Conservation (phyloP, 352 stramenopile species). For the Phytophthora meadii region DNA sequence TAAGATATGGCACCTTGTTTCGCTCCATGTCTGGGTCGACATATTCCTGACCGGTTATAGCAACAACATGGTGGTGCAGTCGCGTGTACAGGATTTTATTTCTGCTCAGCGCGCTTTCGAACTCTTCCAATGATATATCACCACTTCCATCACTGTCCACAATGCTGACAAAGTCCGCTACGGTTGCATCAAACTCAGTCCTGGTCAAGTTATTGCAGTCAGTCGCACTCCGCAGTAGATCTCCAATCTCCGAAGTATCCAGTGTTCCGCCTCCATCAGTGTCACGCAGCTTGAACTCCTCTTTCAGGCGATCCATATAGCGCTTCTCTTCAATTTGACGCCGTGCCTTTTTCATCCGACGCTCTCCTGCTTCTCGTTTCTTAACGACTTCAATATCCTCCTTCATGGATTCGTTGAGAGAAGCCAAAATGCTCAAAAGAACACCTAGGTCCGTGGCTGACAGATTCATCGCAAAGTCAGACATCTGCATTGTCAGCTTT, state of each 20-base stretch:
- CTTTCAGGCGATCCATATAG: constrained; percentile 75
- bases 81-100: constrained; percentile 77
- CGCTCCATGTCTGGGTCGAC: constrained; percentile 67
- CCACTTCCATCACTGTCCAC: constrained; percentile 84
- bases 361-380: constrained; percentile 51
- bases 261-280: constrained; percentile 75
- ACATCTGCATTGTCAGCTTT: constrained; percentile 82
- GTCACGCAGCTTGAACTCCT: constrained; percentile 78
- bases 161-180: constrained; percentile 78
- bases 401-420: constrained; percentile 75
- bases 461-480: constrained; percentile 86
- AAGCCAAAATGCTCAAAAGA: constrained; percentile 74
- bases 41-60: constrained; percentile 83
- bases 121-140: constrained; percentile 88
- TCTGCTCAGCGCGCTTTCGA: constrained; percentile 70
- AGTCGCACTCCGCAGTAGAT: constrained; percentile 64
- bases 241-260: constrained; percentile 71
- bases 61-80: constrained; percentile 64
- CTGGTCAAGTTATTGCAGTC: constrained; percentile 80
- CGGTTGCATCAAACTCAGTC: constrained; percentile 78
- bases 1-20: constrained; percentile 72
- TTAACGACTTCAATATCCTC: constrained; percentile 72
- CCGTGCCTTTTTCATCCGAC: constrained; percentile 54
- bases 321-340: constrained; percentile 70
- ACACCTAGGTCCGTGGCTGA: constrained; percentile 81